Base-by-base conservation (phyloP, 352 stramenopile species). In the Phytopythium delawarense region DNA sequence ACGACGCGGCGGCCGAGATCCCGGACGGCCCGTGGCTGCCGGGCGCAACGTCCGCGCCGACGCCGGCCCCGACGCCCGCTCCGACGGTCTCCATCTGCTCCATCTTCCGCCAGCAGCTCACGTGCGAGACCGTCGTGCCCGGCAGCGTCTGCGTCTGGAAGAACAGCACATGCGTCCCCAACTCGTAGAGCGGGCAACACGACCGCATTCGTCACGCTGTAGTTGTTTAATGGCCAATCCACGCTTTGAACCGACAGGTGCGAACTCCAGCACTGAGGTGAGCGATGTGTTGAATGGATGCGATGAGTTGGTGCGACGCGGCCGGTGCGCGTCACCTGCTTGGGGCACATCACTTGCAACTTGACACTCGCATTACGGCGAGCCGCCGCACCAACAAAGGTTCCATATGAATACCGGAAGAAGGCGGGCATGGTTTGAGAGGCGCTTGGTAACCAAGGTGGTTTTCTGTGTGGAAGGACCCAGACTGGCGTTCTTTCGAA, bases 121-220 rank as follows among this genome's bases (percentile, higher is more conserved):
- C 62, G 0, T 78, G 71, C 52, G 65, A 75, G 54, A 69, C 63
- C 16, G 66, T 72, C 51, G 59, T 72, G n/a, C 66, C 64, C 4
- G 54, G 62, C 12, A 71, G 66, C 21, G 63, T 61, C 21, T 79
- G 71, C 56, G 48, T 68, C 30, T 72, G 66, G 66, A 35, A 63
- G 34, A 52, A 66, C 34, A 59, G 62, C 3, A 20, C 9, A 2
- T 72, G 56, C 25, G 63, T 72, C 25, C 21, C 66, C 13, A 77
- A 72, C 53, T 57, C 53, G 1, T 55, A 53, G 40, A 21, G 9
- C n/a, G 18, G 9, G 20, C 37, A 7, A 12, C n/a, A 39, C 3
- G 7, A 40, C 12, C 35, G 35, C 12, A 11, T 16, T 40, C 12
- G 8, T 15, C 42, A 39, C 18, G 18, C 54, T 30, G 12, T 52